These are phyloP conservation scores for Mycothermus thermophilus DNA, from an alignment of 495 filamentous ascomycete species.

Conservation along the genomic window DNA sequence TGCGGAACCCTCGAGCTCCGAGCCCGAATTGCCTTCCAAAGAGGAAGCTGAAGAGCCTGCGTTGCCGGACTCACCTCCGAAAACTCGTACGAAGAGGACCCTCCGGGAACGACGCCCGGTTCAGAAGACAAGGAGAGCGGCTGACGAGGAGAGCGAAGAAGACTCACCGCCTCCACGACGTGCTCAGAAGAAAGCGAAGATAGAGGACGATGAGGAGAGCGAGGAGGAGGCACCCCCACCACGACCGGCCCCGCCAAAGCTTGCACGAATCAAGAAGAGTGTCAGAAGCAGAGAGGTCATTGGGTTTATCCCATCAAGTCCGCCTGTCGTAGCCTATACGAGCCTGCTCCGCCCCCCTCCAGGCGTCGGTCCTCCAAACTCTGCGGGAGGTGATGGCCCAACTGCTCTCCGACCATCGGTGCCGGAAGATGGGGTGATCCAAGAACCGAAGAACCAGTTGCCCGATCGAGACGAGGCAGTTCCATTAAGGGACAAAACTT, in stretches of 20 bases:
- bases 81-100: no score
- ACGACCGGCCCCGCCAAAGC: conserved; percentile 13
- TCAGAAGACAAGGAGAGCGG: neutral
- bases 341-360: neutral
- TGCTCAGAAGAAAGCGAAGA: no score
- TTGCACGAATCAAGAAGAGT: conserved; percentile 27
- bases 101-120: no score
- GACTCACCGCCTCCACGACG: no score
- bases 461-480: no score
- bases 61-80: neutral
- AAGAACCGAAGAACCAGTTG: no score
- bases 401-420: no score
- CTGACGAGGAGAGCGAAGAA: no score
- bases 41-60: neutral
- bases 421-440: no score
- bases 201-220: conserved; percentile 1
- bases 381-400: no score
- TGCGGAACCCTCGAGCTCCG: neutral
- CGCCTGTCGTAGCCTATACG: conserved; percentile 2
- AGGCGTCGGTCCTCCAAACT: no score
- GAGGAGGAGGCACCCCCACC: conserved; percentile 9
- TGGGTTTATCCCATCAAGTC: conserved; percentile 21
- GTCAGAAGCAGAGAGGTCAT: conserved; percentile 33
- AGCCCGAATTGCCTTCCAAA: neutral
- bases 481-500: no score